Base-by-base conservation (phyloP, 441 rosid species). In the Populus hybrid region DNA sequence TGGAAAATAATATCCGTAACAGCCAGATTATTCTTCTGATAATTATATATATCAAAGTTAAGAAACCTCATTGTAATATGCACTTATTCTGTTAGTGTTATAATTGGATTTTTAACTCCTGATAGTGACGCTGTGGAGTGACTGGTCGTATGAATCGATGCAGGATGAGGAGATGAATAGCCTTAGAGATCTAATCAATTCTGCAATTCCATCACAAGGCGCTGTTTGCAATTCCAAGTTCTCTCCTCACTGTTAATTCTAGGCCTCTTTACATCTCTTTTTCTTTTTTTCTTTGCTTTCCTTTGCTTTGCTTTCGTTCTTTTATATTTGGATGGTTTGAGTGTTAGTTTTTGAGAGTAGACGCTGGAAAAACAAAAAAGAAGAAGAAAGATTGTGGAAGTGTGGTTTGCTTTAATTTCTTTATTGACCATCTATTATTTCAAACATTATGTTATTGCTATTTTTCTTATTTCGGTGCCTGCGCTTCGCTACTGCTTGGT, bases 81-180 rank as follows among this genome's bases (percentile, higher is more conserved):
- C 54, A 42, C 54, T 2, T 11, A 42, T 11, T 11, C 18, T 12
- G 26, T 63, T 57, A 57, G n/a, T 14, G 63, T 12, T 57, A 14
- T 57, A 11, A 0, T 14, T 50, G 20, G 20, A 50, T 26, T 26
- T 61, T n/a, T 74, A 16, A 10, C 34, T 24, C 6, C 30, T 21
- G 18, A 67, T 35, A 14, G 8, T 38, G 50, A 8, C 65, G 26
- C 73, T 26, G 54, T 57, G n/a, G 46, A 12, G 63, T 1, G 71
- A 75, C 36, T 76, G n/a, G 50, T 76, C 16, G 42, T 40, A 14
- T 67, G n/a, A 66, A 32, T 64, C 28, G 10, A 61, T 78, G 23
- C 87, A 93, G 93, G 92, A 89, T 36, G 86, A 86, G 34, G 93
- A 90, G 79, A 74, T 81, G 42, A 75, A 80, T 11, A 81, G 82